Evolutionary conservation across 1,284 basidiomycete genomes (phyloP).

Genomic region (Sporisorium scitamineum): DNA sequence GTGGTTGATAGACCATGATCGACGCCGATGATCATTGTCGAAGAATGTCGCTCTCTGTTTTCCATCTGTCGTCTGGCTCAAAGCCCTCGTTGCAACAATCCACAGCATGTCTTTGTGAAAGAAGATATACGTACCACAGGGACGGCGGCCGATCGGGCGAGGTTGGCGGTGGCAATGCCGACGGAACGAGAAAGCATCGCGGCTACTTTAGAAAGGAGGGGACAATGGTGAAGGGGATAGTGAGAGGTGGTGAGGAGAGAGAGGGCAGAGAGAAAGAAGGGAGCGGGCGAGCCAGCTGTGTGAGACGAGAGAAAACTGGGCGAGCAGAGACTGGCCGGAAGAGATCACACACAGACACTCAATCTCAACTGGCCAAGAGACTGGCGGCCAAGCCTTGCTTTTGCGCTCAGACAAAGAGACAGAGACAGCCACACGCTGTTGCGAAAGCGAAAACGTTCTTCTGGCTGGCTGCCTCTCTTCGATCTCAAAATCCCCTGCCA

Average conservation of each 20-base stretch:
- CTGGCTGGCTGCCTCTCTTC: slow-evolving; percentile 2
- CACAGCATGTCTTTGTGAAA: slow-evolving; percentile 5
- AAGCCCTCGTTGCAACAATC: slow-evolving; percentile 8
- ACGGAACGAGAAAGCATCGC: slow-evolving; percentile 67
- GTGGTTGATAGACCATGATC: neutral
- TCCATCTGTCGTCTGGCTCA: neutral
- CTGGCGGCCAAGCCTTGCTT: neutral
- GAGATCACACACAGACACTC: slow-evolving; percentile 2
- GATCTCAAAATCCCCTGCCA: neutral
- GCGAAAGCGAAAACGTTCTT: slow-evolving; percentile 5
- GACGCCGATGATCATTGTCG: neutral
- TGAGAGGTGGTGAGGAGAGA: slow-evolving; percentile 34
- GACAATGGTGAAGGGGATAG: slow-evolving; percentile 20
- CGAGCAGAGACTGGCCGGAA: neutral
- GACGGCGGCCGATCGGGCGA: slow-evolving; percentile 63
- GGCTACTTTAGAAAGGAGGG: slow-evolving; percentile 29
- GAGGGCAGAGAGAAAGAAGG: slow-evolving; percentile 7
- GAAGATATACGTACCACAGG: slow-evolving; percentile 59
- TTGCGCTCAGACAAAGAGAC: slow-evolving; percentile 11
- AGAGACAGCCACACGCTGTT: too few relatives aligned
- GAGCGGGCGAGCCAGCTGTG: slow-evolving; percentile 18
- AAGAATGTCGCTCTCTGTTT: neutral
- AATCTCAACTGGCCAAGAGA: too few relatives aligned
- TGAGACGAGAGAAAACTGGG: slow-evolving; percentile 9
- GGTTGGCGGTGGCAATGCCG: slow-evolving; percentile 67